Percentiles rank a stretch among this genome's conserved stretches.
Evolutionary conservation across 2,329 filamentous ascomycete species (phyloP).

Genomic region (Teratosphaeriaceae sp.): DNA sequence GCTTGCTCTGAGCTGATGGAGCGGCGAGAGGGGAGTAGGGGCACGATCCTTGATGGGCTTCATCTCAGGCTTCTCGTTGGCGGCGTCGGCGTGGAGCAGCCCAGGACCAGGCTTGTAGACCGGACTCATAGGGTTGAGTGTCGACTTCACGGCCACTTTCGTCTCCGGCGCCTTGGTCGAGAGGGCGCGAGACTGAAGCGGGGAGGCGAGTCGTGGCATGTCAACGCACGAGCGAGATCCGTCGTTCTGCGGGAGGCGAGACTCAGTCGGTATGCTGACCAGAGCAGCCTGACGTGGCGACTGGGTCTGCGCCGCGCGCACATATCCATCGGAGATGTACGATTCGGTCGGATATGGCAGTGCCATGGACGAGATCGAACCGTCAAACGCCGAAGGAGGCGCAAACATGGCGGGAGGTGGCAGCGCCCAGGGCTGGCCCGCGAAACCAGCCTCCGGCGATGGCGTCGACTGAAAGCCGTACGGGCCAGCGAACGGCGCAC

Average conservation of each 20-base stretch:
- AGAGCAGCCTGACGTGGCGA: neutral
- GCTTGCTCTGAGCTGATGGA: constrained; percentile 12
- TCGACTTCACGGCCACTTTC: constrained; percentile 23
- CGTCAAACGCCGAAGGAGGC: constrained; percentile 25
- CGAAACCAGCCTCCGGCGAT: constrained; percentile 16
- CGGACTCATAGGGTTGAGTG: constrained; percentile 33
- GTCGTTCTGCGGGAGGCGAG: constrained; percentile 20
- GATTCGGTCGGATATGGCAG: constrained; percentile 8
- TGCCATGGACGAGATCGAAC: constrained; percentile 19
- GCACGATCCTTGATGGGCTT: constrained; percentile 6
- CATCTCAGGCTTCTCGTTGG: neutral
- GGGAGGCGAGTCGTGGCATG: constrained; percentile 13
- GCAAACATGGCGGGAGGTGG: constrained; percentile 20
- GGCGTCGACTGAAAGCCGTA: constrained; percentile 12
- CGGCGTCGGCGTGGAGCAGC: constrained; percentile 1
- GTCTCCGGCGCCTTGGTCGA: constrained; percentile 28
- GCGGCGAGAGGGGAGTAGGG: constrained; percentile 13
- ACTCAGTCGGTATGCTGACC: neutral
- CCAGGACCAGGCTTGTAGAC: constrained; percentile 28
- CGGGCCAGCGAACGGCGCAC: constrained; percentile 9
- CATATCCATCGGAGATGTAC: neutral
- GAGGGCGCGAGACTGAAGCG: constrained; percentile 24
- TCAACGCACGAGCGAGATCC: constrained; percentile 19
- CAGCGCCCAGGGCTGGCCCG: constrained; percentile 15
- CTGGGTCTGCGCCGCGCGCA: neutral